Evolutionary conservation across 257 asterid species (phyloP), one percentile per base, ranked within the genome.

Genomic region (Solanum tarijense): DNA sequence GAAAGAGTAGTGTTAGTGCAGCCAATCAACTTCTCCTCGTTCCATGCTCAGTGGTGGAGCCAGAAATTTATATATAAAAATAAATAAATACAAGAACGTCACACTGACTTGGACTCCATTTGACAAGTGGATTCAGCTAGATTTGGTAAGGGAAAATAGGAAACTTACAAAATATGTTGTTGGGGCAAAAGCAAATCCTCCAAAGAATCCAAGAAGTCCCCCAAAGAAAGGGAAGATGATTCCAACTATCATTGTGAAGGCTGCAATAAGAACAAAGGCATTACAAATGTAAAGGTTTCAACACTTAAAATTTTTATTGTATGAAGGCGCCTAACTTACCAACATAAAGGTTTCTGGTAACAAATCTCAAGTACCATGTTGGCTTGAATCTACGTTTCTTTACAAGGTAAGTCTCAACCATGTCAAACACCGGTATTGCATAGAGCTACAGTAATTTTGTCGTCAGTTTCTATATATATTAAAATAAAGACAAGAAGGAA

Each of bases 351-450:
- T 89, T 91, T 79, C 89, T 89, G 14, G 89, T 65, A 88, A 88
- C 55, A 62, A 88, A 91, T 32, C 91, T 87, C 39, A 92, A 89
- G 84, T n/a, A 81, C 87, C 86, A 60, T 84, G 88, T 92, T 72
- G 94, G 91, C 84, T 91, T 91, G 88, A 91, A 90, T 60, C 12
- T 83, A 66, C 89, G 87, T 46, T 75, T 86, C 83, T 91, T 93
- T 43, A 93, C 94, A 52, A 89, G 72, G n/a, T 90, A 88, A 14
- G 92, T 91, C 88, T 93, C 94, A 10, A 92, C 87, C 93, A 89
- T 91, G 89, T 92, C 93, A 73, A 93, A 92, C 65, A 92, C 94
- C 14, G 93, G 94, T 87, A 91, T 90, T 36, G 91, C 92, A 89
- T 89, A 85, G 21, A 91, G 87, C 87, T 92, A 71, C 46, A 87